Evolutionary conservation across 352 stramenopile species (phyloP).

Genomic region (Phytophthora vignae): DNA sequence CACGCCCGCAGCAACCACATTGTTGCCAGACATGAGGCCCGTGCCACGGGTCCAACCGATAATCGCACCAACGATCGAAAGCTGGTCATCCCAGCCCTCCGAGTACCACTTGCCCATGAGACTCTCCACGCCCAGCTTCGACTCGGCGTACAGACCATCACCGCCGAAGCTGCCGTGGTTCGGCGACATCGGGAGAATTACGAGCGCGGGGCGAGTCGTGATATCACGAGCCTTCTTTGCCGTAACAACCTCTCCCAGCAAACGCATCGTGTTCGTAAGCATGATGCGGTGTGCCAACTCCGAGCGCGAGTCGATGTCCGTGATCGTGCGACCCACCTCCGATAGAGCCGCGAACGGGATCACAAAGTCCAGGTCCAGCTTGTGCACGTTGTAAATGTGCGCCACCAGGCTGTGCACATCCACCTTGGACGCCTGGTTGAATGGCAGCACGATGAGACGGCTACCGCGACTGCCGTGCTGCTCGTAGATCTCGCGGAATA

Average conservation of each 20-base stretch:
- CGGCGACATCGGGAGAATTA: conserved; percentile 81
- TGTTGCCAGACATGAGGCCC: conserved; percentile 89
- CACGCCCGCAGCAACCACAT: conserved; percentile 85
- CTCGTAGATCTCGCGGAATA: conserved; percentile 89
- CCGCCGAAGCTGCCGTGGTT: conserved; percentile 91
- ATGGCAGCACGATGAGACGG: conserved; percentile 81
- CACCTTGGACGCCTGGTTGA: conserved; percentile 87
- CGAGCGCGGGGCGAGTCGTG: conserved; percentile 76
- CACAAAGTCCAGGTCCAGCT: conserved; percentile 87
- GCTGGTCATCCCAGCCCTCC: conserved; percentile 87
- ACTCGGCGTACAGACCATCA: conserved; percentile 90
- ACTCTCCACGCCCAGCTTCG: conserved; percentile 88
- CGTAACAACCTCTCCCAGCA: conserved; percentile 80
- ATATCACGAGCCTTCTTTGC: conserved; percentile 81
- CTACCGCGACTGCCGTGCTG: conserved; percentile 83
- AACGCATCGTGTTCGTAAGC: conserved; percentile 86
- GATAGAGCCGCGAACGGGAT: conserved; percentile 89
- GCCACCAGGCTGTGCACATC: conserved; percentile 75
- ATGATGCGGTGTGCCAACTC: conserved; percentile 90
- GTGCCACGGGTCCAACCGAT: conserved; percentile 91
- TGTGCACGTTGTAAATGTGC: conserved; percentile 87
- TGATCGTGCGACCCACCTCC: conserved; percentile 80
- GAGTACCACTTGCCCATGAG: conserved; percentile 89
- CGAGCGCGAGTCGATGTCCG: conserved; percentile 78
- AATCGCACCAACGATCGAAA: conserved; percentile 84